Conservation (phyloP, 2,329 filamentous ascomycete genomes). For the Lachnellula subtilissima region DNA sequence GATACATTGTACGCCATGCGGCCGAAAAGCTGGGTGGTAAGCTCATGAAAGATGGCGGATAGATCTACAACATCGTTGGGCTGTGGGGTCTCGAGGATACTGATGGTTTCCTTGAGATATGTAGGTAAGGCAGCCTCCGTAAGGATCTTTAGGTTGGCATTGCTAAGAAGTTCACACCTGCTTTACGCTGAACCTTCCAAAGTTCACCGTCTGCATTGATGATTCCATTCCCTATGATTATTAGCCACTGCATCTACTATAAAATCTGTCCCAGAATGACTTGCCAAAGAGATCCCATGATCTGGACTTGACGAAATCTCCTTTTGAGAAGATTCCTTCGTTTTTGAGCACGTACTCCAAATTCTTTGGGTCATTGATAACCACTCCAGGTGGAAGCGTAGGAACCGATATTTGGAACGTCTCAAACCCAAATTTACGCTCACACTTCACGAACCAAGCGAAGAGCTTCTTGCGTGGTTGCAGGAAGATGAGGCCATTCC, state of each 20-base stretch:
- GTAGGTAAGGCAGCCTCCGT: slow-evolving; percentile 53
- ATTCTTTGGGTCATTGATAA: slow-evolving; percentile 57
- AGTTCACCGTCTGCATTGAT: slow-evolving; percentile 62
- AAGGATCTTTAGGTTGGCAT: slow-evolving; percentile 51
- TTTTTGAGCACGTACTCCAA: slow-evolving; percentile 60
- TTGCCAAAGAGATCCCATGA: slow-evolving; percentile 58
- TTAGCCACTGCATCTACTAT: not conserved
- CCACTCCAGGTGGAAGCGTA: slow-evolving; percentile 56
- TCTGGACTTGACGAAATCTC: slow-evolving; percentile 54
- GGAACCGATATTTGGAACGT: slow-evolving; percentile 61
- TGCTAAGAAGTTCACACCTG: slow-evolving; percentile 53
- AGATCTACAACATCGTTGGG: slow-evolving; percentile 43
- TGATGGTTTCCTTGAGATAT: slow-evolving; percentile 41
- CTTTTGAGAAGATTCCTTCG: slow-evolving; percentile 57
- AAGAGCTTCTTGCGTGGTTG: slow-evolving; percentile 56
- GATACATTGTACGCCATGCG: slow-evolving; percentile 58
- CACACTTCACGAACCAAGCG: slow-evolving; percentile 57
- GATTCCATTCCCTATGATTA: slow-evolving; percentile 50
- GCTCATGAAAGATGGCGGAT: slow-evolving; percentile 56
- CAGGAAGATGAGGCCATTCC: slow-evolving; percentile 58
- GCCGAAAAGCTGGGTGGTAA: slow-evolving; percentile 63
- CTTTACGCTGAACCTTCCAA: slow-evolving; percentile 59
- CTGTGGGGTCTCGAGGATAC: slow-evolving; percentile 36
- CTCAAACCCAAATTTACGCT: slow-evolving; percentile 51
- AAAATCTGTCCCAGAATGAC: not conserved